These are phyloP conservation scores for Teratosphaeria zuluensis DNA, from an alignment of 2,329 filamentous ascomycete genomes.

Conservation along the genomic window DNA sequence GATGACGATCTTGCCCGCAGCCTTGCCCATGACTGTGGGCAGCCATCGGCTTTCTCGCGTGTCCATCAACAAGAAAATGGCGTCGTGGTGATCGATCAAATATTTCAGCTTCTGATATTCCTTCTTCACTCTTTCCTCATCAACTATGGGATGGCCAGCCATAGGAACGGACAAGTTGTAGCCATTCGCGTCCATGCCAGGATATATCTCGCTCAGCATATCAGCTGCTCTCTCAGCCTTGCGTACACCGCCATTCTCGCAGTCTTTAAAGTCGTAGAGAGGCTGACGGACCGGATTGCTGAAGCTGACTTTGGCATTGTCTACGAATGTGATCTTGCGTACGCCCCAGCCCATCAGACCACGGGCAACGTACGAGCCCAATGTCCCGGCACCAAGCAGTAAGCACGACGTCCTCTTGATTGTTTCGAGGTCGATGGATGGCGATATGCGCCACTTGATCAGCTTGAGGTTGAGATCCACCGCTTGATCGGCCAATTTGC, in stretches of 20 bases:
- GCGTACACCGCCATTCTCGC: slow-evolving; percentile 68
- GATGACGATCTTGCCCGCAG: slow-evolving; percentile 86
- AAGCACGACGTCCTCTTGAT: slow-evolving; percentile 88
- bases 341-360: slow-evolving; percentile 95
- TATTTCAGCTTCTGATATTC: slow-evolving; percentile 68
- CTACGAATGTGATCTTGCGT: slow-evolving; percentile 87
- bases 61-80: slow-evolving; percentile 97
- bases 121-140: slow-evolving; percentile 56
- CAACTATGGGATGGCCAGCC: slow-evolving; percentile 79
- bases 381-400: slow-evolving; percentile 80
- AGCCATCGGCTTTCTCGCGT: slow-evolving; percentile 91
- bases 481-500: slow-evolving; percentile 77
- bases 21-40: slow-evolving; percentile 91
- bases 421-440: slow-evolving; percentile 72
- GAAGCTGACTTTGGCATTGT: slow-evolving; percentile 86
- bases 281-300: slow-evolving; percentile 95
- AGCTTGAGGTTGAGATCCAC: slow-evolving; percentile 94
- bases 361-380: slow-evolving; percentile 87
- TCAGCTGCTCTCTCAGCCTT: slow-evolving; percentile 77
- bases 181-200: slow-evolving; percentile 73
- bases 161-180: slow-evolving; percentile 84
- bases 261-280: slow-evolving; percentile 83
- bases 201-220: slow-evolving; percentile 76
- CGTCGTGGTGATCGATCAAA: slow-evolving; percentile 78
- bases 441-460: slow-evolving; percentile 97